phyloP scores from a whole-genome alignment of 2,329 filamentous ascomycete species.

The Microsporum canis region DNA sequence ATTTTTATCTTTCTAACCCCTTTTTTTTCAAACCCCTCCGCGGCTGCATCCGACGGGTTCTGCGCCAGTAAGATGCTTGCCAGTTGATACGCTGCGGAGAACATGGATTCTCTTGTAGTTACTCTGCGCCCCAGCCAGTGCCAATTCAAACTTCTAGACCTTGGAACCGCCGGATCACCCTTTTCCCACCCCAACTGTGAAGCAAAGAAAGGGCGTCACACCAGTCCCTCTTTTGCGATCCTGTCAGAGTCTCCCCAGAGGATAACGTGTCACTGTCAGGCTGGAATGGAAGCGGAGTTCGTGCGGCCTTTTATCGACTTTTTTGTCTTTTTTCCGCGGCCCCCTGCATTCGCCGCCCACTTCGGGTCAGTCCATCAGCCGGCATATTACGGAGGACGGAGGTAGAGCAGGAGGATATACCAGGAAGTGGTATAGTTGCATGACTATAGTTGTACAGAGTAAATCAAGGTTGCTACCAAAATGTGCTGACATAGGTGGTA shows the following conservation, averaged over 20 bases:
- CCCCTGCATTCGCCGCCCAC: background rate
- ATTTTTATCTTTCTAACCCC: background rate
- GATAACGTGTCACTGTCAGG: background rate
- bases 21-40: background rate
- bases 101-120: background rate
- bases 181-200: background rate
- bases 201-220: background rate
- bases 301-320: background rate
- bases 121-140: background rate
- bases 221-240: background rate
- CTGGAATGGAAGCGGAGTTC: background rate
- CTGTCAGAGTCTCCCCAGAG: background rate
- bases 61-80: background rate
- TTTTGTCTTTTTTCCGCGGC: background rate
- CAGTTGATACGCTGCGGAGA: background rate
- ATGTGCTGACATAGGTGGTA: too few relatives aligned
- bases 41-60: background rate
- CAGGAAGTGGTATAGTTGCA: too few relatives aligned
- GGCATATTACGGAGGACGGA: background rate
- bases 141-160: background rate
- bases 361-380: background rate
- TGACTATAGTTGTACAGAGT: too few relatives aligned
- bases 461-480: too few relatives aligned
- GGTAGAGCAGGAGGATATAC: too few relatives aligned
- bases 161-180: too few relatives aligned